Percentiles rank a stretch among this genome's conserved stretches.
Conservation (phyloP, 495 filamentous ascomycete species). For the Pseudomonodictys pantanalensis region DNA sequence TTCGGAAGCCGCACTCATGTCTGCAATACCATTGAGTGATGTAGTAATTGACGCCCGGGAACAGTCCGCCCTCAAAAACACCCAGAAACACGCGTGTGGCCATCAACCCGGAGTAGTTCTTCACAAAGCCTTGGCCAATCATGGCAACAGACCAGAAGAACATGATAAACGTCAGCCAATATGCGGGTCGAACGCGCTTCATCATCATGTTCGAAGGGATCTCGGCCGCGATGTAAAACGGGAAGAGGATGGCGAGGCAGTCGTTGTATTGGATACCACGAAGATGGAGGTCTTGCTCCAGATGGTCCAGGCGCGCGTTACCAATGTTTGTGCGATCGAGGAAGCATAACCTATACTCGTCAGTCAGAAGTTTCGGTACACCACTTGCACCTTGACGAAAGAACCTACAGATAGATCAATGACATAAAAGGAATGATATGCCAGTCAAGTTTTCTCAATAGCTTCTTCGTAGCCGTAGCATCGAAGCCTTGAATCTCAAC, state of each 20-base stretch:
- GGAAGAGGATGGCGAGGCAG: constrained; percentile 81
- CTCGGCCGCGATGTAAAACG: constrained; percentile 85
- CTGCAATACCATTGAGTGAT: constrained; percentile 76
- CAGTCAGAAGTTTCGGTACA: background rate
- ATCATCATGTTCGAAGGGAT: constrained; percentile 83
- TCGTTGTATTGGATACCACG: constrained; percentile 70
- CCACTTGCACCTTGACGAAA: background rate
- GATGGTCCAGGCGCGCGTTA: constrained; percentile 77
- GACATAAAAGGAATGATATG: constrained; percentile 54
- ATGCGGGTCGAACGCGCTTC: constrained; percentile 52
- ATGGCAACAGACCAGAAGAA: constrained; percentile 69
- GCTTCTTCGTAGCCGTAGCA: constrained; percentile 39
- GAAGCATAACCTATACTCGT: constrained; percentile 56
- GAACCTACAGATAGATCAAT: constrained; percentile 49
- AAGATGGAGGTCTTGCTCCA: constrained; percentile 61
- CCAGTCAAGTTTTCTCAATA: constrained; percentile 52
- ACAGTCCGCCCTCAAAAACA: constrained; percentile 76
- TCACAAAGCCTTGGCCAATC: constrained; percentile 76
- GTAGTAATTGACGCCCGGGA: constrained; percentile 84
- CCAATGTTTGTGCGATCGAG: constrained; percentile 66
- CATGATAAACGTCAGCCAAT: constrained; percentile 55
- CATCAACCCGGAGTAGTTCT: constrained; percentile 75
- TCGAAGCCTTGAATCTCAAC: constrained; percentile 25
- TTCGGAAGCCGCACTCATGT: constrained; percentile 69
- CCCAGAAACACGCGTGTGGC: constrained; percentile 83